These are phyloP conservation scores for Penicillium simplicissimum DNA, from an alignment of 495 filamentous ascomycete species.

Conservation along the genomic window DNA sequence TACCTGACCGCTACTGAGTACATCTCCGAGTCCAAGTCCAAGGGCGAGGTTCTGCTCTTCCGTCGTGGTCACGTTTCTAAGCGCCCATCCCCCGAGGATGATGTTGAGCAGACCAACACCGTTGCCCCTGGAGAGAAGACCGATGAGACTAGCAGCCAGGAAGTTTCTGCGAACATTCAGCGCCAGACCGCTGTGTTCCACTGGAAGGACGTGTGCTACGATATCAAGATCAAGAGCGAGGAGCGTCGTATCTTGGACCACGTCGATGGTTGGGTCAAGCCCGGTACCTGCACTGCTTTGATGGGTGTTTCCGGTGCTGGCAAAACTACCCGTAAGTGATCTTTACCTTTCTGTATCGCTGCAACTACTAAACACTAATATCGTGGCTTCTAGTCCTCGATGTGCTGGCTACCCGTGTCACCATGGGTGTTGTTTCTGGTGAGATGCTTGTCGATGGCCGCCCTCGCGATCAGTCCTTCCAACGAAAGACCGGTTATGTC, in stretches of 20 bases:
- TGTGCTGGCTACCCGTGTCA: slow-evolving; percentile 47
- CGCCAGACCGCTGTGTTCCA: slow-evolving; percentile 68
- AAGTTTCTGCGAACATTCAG: slow-evolving; percentile 50
- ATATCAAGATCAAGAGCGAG: slow-evolving; percentile 62
- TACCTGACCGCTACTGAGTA: slow-evolving; percentile 49
- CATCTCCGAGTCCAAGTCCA: slow-evolving; percentile 50
- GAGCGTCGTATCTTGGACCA: slow-evolving; percentile 60
- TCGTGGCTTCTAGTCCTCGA: slow-evolving; percentile 30
- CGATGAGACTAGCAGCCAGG: slow-evolving; percentile 36
- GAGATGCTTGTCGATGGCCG: slow-evolving; percentile 55
- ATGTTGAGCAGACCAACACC: slow-evolving; percentile 34
- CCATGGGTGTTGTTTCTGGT: slow-evolving; percentile 51
- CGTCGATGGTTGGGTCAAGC: slow-evolving; percentile 66
- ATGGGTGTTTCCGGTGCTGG: slow-evolving; percentile 63
- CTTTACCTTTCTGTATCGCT: too few species aligned
- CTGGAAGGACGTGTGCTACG: slow-evolving; percentile 79
- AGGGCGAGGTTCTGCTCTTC: slow-evolving; percentile 56
- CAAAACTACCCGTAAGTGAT: slow-evolving; percentile 48
- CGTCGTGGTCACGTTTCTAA: slow-evolving; percentile 43
- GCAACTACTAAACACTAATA: too few species aligned
- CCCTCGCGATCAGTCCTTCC: slow-evolving; percentile 70
- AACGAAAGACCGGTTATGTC: slow-evolving; percentile 91
- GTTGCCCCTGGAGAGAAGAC: slow-evolving; percentile 41
- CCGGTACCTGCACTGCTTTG: slow-evolving; percentile 63
- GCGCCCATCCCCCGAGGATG: slow-evolving; percentile 23